These are phyloP conservation scores for Tylopilus vinaceipallidus DNA, from an alignment of 768 basidiomycete species.

Conservation along the genomic window DNA sequence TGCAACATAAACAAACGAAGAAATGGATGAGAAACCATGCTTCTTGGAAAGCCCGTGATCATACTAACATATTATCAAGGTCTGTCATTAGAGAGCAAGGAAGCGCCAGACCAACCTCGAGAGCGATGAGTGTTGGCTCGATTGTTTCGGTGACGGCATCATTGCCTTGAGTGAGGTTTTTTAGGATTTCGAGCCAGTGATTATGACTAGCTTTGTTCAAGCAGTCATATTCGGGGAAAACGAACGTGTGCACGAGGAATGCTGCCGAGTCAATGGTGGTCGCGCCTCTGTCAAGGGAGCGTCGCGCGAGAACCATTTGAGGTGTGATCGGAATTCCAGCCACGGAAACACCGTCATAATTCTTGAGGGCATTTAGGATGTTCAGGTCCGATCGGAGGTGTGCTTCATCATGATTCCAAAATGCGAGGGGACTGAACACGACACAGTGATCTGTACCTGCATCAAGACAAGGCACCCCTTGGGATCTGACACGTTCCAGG, in stretches of 20 bases:
- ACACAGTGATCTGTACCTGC: constrained; percentile 56
- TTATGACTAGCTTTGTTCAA: constrained; percentile 58
- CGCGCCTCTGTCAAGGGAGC: constrained; percentile 49
- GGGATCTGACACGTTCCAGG: constrained; percentile 42
- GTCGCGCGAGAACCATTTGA: constrained; percentile 75
- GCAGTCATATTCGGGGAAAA: constrained; percentile 77
- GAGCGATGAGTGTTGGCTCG: constrained; percentile 43
- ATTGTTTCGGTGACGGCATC: constrained; percentile 40
- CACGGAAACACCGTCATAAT: constrained; percentile 50
- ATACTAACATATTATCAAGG: constrained; percentile 40
- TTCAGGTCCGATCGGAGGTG: constrained; percentile 51
- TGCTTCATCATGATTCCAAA: constrained; percentile 67
- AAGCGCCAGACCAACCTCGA: constrained; percentile 37
- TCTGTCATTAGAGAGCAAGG: background rate
- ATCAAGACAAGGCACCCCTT: constrained; percentile 53
- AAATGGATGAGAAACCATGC: constrained; percentile 56
- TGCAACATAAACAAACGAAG: constrained; percentile 69
- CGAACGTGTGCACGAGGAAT: constrained; percentile 78
- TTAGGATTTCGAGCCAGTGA: constrained; percentile 59
- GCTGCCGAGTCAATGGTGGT: constrained; percentile 61
- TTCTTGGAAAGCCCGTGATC: constrained; percentile 46
- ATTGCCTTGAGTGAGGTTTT: constrained; percentile 37
- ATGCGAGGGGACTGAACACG: constrained; percentile 68
- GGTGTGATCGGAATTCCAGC: constrained; percentile 65
- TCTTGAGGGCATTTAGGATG: constrained; percentile 58